Evolutionary conservation across 1,284 basidiomycete genomes (phyloP).

Genomic region (Bondarzewia mesenterica): DNA sequence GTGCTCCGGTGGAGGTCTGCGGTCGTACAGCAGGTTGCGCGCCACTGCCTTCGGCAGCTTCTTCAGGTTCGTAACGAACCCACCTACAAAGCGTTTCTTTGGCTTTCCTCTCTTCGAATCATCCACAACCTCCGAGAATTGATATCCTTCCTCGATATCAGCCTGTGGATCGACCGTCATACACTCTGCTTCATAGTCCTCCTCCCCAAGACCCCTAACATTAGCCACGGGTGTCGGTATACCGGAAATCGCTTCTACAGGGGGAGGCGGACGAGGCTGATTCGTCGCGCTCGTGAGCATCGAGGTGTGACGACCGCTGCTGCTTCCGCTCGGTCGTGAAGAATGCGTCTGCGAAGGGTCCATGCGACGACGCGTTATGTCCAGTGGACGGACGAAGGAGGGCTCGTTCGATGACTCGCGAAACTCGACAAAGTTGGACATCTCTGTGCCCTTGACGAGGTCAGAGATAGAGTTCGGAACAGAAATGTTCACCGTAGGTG

Average conservation of each 20-base stretch:
- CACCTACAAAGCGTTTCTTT: slow-evolving; percentile 23
- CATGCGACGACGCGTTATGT: not conserved
- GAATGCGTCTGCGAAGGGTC: not conserved
- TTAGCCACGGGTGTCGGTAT: slow-evolving; percentile 2
- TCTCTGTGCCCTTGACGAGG: too few species aligned
- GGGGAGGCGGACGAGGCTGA: slow-evolving; percentile 7
- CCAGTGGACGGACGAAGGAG: not conserved
- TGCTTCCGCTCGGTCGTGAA: not conserved
- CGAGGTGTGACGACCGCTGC: not conserved
- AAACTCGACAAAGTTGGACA: too few species aligned
- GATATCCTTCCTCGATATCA: not conserved
- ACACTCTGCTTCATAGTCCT: slow-evolving; percentile 7
- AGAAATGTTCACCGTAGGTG: too few species aligned
- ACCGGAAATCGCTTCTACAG: slow-evolving; percentile 4
- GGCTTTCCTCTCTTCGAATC: slow-evolving; percentile 2
- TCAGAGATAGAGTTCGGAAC: too few species aligned
- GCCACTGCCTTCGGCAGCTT: slow-evolving; percentile 19
- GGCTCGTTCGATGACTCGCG: too few species aligned
- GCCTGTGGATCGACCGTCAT: slow-evolving; percentile 9
- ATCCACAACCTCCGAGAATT: not conserved
- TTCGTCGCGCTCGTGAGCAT: not conserved
- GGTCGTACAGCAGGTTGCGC: slow-evolving; percentile 15
- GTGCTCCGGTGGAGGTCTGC: slow-evolving; percentile 5
- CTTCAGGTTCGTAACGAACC: slow-evolving; percentile 21
- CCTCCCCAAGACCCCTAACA: slow-evolving; percentile 1